These are phyloP conservation scores for Gastrolobium villosum DNA, from an alignment of 306 rosid species.

Conservation along the genomic window DNA sequence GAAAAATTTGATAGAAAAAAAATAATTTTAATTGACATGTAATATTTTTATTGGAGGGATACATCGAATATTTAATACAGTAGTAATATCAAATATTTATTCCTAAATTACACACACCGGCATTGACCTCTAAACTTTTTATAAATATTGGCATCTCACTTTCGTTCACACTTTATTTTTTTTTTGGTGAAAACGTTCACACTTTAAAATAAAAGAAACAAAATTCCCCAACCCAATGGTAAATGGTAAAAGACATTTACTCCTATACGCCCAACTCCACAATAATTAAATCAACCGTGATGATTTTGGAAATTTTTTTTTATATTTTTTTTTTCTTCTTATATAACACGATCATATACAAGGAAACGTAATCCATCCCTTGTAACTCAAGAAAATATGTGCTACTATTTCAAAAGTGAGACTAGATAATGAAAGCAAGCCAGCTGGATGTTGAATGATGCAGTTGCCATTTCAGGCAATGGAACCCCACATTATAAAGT, in stretches of 20 bases:
- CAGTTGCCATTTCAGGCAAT: not conserved
- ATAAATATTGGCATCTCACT: not conserved
- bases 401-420: constrained; percentile 8
- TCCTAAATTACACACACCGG: constrained; percentile 12
- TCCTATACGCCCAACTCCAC: not conserved
- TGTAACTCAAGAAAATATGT: constrained; percentile 1
- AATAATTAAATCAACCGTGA: not conserved
- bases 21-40: no score
- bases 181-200: no score
- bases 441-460: constrained; percentile 38
- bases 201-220: not conserved
- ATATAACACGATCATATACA: no score
- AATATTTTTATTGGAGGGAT: no score
- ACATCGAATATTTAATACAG: no score
- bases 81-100: no score
- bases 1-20: no score
- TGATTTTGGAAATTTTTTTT: no score
- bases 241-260: not conserved
- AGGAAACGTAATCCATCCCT: not conserved
- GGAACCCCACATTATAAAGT: constrained; percentile 38
- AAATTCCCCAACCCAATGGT: not conserved
- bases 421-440: constrained; percentile 38
- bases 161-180: no score
- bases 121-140: not conserved
- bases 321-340: no score